Percentiles rank a stretch among this genome's conserved stretches.
phyloP scores from a whole-genome alignment of 2,329 filamentous ascomycete species.

The Colletotrichum melonis region DNA sequence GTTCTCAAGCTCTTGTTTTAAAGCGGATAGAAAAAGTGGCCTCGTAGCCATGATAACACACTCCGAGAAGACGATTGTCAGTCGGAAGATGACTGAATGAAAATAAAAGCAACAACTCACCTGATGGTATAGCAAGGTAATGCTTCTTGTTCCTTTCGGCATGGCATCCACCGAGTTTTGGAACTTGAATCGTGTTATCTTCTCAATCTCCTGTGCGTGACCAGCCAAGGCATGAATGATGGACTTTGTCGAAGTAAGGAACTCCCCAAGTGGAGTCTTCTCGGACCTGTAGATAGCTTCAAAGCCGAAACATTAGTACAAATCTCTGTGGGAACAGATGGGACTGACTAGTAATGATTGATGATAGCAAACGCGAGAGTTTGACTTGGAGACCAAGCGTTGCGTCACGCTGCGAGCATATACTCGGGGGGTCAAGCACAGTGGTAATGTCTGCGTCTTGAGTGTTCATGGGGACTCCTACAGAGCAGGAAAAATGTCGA shows the following conservation, averaged over 20 bases:
- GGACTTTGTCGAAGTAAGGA: conserved; percentile 49
- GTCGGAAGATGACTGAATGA: neutral
- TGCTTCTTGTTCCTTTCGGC: conserved; percentile 49
- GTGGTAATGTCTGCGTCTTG: conserved; percentile 52
- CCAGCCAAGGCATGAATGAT: conserved; percentile 50
- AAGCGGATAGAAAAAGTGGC: conserved; percentile 49
- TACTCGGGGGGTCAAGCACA: conserved; percentile 40
- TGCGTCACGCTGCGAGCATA: conserved; percentile 42
- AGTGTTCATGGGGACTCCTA: conserved; percentile 50
- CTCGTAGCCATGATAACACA: conserved; percentile 53
- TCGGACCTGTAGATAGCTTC: conserved; percentile 49
- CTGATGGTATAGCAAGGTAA: conserved; percentile 52
- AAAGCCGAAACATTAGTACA: neutral
- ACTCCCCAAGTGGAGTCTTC: conserved; percentile 44
- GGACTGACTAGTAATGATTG: conserved; percentile 47
- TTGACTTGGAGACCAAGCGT: conserved; percentile 49
- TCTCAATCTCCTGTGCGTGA: conserved; percentile 51
- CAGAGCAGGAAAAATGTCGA: conserved; percentile 50
- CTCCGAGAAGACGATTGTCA: conserved; percentile 31
- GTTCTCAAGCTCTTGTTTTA: conserved; percentile 49
- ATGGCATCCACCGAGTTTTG: conserved; percentile 45
- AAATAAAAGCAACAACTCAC: conserved; percentile 35
- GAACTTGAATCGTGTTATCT: conserved; percentile 47
- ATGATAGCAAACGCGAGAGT: conserved; percentile 48
- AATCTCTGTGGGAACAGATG: fast-evolving